Conservation (phyloP, 1,284 basidiomycete species). For the Rhodotorula mucilaginosa region DNA sequence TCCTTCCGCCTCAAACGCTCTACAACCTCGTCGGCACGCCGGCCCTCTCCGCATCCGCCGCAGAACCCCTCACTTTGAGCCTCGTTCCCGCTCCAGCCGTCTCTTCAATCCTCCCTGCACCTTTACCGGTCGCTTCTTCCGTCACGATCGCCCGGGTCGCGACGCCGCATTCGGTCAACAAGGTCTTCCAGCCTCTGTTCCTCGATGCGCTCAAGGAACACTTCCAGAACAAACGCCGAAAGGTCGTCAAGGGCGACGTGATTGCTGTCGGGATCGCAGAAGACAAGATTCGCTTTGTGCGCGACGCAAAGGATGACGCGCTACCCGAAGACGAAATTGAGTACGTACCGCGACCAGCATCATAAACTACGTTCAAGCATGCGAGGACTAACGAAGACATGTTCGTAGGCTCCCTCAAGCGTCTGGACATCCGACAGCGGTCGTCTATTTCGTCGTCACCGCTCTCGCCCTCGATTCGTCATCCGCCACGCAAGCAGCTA, state of each 20-base stretch:
- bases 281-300: slow-evolving; percentile 52
- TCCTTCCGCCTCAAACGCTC: slow-evolving; percentile 28
- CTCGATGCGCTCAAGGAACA: slow-evolving; percentile 65
- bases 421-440: slow-evolving; percentile 47
- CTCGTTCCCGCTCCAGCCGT: slow-evolving; percentile 49
- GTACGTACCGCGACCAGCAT: slow-evolving; percentile 1
- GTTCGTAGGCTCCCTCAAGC: slow-evolving; percentile 17
- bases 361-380: background rate
- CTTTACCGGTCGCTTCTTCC: slow-evolving; percentile 67
- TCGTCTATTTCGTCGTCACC: slow-evolving; percentile 75
- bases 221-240: slow-evolving; percentile 61
- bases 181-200: slow-evolving; percentile 68
- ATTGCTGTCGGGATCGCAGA: slow-evolving; percentile 69
- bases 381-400: background rate
- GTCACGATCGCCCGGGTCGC: slow-evolving; percentile 81
- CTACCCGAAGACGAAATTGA: slow-evolving; percentile 45
- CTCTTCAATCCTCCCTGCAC: slow-evolving; percentile 49
- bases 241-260: slow-evolving; percentile 78
- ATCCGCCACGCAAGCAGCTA: slow-evolving; percentile 8
- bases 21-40: slow-evolving; percentile 29
- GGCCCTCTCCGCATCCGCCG: slow-evolving; percentile 1
- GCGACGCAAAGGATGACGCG: slow-evolving; percentile 48
- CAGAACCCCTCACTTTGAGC: slow-evolving; percentile 4
- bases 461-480: slow-evolving; percentile 57
- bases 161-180: slow-evolving; percentile 72